phyloP scores from a whole-genome alignment of 129 eudicot genomes.

The Kitagawia praeruptora region DNA sequence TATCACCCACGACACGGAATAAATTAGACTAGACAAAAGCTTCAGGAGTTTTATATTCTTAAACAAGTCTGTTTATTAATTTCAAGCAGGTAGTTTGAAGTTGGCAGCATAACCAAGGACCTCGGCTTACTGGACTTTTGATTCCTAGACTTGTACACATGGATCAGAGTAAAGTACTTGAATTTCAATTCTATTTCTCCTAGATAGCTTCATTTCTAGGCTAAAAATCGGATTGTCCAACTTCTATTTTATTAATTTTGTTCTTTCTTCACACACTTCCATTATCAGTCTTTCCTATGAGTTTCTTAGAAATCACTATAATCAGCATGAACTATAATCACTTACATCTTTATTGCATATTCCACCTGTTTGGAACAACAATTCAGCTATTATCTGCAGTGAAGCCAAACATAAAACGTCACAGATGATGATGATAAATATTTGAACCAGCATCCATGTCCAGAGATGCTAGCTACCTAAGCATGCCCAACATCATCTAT shows the following conservation, averaged over 20 bases:
- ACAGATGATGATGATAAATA: background rate
- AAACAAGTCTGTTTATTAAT: background rate
- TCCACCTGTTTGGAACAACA: background rate
- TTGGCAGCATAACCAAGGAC: conserved; percentile 1
- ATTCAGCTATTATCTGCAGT: background rate
- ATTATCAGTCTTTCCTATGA: background rate
- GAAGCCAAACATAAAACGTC: background rate
- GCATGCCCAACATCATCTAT: background rate
- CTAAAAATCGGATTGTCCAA: background rate
- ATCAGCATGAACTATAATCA: background rate
- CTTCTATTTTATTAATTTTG: background rate
- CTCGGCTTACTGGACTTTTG: background rate
- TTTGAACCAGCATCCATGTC: background rate
- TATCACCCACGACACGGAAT: background rate
- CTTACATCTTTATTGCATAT: conserved; percentile 2
- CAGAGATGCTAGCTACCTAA: background rate
- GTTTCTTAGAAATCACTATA: background rate
- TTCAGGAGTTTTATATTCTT: background rate
- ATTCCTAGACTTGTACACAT: conserved; percentile 19
- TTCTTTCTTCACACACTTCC: background rate
- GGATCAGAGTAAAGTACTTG: conserved; percentile 37
- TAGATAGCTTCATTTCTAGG: conserved; percentile 1
- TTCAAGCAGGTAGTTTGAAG: conserved; percentile 14
- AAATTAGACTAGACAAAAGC: background rate
- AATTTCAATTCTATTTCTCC: background rate